Conservation (phyloP, 2,329 filamentous ascomycete genomes). For the Aureobasidium leucospermi region DNA sequence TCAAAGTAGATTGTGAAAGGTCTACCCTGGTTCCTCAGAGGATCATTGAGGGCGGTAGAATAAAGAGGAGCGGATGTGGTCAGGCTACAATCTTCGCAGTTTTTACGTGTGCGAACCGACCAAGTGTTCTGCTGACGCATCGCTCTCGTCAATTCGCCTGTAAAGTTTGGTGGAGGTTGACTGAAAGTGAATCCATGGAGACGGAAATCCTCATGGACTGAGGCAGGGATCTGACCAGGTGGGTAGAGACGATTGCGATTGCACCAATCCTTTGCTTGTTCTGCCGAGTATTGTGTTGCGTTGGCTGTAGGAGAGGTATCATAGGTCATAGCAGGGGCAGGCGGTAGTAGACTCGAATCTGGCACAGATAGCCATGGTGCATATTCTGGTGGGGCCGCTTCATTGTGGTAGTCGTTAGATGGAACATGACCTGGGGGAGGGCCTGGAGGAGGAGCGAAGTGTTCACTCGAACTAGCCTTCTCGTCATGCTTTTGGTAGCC, state of each 20-base stretch:
- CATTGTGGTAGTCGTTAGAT: background rate
- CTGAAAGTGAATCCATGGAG: constrained; percentile 36
- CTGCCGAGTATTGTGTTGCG: constrained; percentile 56
- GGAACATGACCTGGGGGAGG: constrained; percentile 26
- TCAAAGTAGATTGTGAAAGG: constrained; percentile 66
- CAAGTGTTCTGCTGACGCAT: constrained; percentile 31
- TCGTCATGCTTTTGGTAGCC: background rate
- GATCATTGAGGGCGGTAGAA: constrained; percentile 45
- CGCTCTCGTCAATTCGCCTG: constrained; percentile 29
- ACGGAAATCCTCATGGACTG: constrained; percentile 14
- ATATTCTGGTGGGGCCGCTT: constrained; percentile 45
- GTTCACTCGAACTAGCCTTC: constrained; percentile 3
- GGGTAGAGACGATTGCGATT: constrained; percentile 49
- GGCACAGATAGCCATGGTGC: constrained; percentile 70
- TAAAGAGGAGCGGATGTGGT: constrained; percentile 65
- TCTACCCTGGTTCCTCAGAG: constrained; percentile 43
- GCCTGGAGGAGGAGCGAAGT: constrained; percentile 30
- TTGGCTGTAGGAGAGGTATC: constrained; percentile 63
- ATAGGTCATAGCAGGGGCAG: constrained; percentile 61
- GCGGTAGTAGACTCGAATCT: constrained; percentile 64
- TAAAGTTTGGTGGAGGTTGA: constrained; percentile 39
- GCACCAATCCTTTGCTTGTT: constrained; percentile 62
- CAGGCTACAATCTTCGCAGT: constrained; percentile 55
- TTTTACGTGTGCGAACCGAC: constrained; percentile 24
- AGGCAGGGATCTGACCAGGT: constrained; percentile 36